Evolutionary conservation across 495 filamentous ascomycete genomes (phyloP), one percentile per base, ranked within the genome.

Genomic region (Penicillium simplicissimum): DNA sequence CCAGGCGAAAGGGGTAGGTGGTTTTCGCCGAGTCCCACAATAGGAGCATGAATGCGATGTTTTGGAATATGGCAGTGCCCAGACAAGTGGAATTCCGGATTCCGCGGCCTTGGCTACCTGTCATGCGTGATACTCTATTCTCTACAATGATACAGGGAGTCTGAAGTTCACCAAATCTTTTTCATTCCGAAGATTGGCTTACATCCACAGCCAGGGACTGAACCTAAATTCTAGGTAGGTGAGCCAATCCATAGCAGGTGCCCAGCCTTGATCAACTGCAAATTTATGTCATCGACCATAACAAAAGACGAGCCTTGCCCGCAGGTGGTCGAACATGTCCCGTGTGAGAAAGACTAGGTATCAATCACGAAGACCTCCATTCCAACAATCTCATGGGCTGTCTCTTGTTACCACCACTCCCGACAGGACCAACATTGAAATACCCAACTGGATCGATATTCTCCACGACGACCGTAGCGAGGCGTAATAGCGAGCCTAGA

Each of bases 391-490:
- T 21, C 9, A 23, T 45, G 17, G 2, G 0, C 4, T 11, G 19
- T 7, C 9, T 40, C 37, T 15, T 8, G 8, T 45, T 45, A 19
- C 21, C 11, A 11, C 2, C 9, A 21, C 10, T 17, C 17, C 42
- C 42, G 6, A 5, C 42, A 23, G 42, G 42, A 45, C 42, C 42
- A 45, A 21, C 17, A 31, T 52, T 52, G 28, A 25, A 52, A 52
- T 33, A 52, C 14, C 48, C 48, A 52, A 52, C 48, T 9, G 31
- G 14, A 34, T 52, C 48, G n/a, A 52, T 28, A 34, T 52, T 52
- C 14, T 52, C 48, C 34, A 52, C 14, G 9, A 52, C 48, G 15
- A 25, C 28, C 6, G 25, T 52, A 52, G 48, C 48, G 7, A 52
- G 48, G 13, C 25, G 3, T 15, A 52, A 9, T 28, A 52, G 31